A percentile compares a stretch with the other conserved stretches of the same genome.
phyloP scores from a whole-genome alignment of 2,329 filamentous ascomycete species.

The Diaporthe citrichinensis region DNA sequence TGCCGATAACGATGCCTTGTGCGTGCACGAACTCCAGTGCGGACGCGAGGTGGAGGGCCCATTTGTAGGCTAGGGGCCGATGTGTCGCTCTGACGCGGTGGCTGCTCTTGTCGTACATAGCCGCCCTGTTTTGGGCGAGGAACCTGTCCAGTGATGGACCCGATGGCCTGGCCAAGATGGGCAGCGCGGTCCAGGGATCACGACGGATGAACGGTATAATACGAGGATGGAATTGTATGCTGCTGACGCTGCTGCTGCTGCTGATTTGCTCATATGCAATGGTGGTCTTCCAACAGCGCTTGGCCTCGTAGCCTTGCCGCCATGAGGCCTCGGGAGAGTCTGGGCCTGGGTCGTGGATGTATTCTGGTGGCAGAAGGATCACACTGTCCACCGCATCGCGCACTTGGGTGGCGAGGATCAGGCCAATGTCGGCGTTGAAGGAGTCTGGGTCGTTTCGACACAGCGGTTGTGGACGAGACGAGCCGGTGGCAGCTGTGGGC shows the following conservation, averaged over 20 bases:
- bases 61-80: not conserved
- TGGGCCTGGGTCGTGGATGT: not conserved
- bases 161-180: conserved; percentile 18
- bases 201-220: not conserved
- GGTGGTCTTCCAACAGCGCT: conserved; percentile 5
- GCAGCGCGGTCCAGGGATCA: conserved; percentile 1
- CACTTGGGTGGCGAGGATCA: not conserved
- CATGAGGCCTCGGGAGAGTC: not conserved
- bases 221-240: not conserved
- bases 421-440: not conserved
- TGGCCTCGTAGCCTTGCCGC: not conserved
- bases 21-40: not conserved
- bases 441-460: not conserved
- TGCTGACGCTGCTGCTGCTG: not conserved
- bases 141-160: not conserved
- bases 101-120: not conserved
- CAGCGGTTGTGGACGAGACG: not conserved
- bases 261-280: conserved; percentile 4
- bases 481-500: not conserved
- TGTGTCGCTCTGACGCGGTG: not conserved
- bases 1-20: conserved; percentile 1
- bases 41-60: conserved; percentile 11
- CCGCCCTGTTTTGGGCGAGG: not conserved
- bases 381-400: not conserved
- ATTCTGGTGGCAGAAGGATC: not conserved